Conservation (phyloP, 1,284 basidiomycete genomes). For the Mycosarcoma maydis region DNA sequence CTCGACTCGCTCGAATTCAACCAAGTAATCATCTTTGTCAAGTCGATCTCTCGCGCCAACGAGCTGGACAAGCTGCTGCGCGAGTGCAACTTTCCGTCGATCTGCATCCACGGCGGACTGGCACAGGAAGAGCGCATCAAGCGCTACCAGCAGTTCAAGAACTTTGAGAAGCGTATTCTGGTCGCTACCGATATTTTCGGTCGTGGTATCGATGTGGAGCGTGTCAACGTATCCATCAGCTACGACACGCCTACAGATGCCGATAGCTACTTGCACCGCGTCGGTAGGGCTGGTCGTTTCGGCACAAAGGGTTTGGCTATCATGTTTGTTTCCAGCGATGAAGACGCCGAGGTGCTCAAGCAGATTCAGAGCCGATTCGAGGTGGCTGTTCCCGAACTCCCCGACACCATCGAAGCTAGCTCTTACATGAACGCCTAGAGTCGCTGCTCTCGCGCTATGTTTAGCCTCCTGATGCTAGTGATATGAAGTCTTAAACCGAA, state of each 20-base stretch:
- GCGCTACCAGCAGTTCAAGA: conserved; percentile 99
- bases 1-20: conserved; percentile 98
- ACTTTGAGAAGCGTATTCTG: conserved; percentile 91
- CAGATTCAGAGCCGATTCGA: conserved; percentile 91
- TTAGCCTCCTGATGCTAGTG: too few relatives aligned
- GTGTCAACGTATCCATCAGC: conserved; percentile 65
- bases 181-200: conserved; percentile 67
- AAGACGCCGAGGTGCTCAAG: conserved; percentile 90
- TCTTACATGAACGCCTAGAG: conserved; percentile 67
- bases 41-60: conserved; percentile 94
- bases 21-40: conserved; percentile 99
- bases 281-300: conserved; percentile 98
- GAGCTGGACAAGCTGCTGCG: conserved; percentile 95
- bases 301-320: conserved; percentile 99
- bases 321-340: conserved; percentile 91
- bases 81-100: conserved; percentile 98
- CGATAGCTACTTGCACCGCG: conserved; percentile 97
- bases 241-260: conserved; percentile 92
- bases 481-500: too few relatives aligned
- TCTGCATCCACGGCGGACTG: conserved; percentile 94
- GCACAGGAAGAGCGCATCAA: conserved; percentile 95
- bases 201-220: conserved; percentile 66
- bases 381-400: conserved; percentile 89
- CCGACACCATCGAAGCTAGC: conserved; percentile 85
- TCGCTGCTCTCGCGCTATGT: too few relatives aligned